Base-by-base conservation (phyloP, 208 protist genomes). In the Polymyxa betae region DNA sequence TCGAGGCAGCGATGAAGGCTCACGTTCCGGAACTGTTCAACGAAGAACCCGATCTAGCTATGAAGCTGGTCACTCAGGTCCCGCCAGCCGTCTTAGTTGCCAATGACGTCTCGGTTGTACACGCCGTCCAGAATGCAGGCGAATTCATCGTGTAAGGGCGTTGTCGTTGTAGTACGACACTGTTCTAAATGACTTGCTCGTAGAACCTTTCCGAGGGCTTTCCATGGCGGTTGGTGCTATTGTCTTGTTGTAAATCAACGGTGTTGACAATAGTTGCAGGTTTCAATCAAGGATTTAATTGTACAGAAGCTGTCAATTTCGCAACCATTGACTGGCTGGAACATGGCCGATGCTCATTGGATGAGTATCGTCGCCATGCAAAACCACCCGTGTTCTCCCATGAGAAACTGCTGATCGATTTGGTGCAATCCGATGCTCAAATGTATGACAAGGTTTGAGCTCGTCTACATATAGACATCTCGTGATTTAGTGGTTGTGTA, bases 241-340 rank as follows among this genome's bases (percentile, higher is more conserved):
- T 29, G 20, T 60, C 5, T 88, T 20, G 24, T 88, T 29, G 5
- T 20, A 60, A 60, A 49, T 88, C 20, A 5, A 88, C 20, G 5
- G 12, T 60, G 5, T 60, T 88, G 12, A 29, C 12, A 60, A 29
- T 5, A 20, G 24, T 60, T 88, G 5, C 20, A 88, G 38, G 54
- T 40, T 96, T 96, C 91, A 95, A 95, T 87, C 77, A 94, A 38
- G 93, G 94, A 45, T 96, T 93, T 91, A 96, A 96, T 64, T 60
- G 95, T n/a, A 94, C 94, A 16, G 95, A 96, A 89, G 93, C 93
- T 32, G 94, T 94, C 54, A 96, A 96, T 90, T 95, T 96, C 88
- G 90, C 94, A 0, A 45, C 90, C 0, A 24, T 88, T 38, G 91
- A 93, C 72, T 96, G 95, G 95, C 41, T 96, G 0, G 89, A 89